Evolutionary conservation across 441 rosid genomes (phyloP).

Genomic region (Geranium incanum): DNA sequence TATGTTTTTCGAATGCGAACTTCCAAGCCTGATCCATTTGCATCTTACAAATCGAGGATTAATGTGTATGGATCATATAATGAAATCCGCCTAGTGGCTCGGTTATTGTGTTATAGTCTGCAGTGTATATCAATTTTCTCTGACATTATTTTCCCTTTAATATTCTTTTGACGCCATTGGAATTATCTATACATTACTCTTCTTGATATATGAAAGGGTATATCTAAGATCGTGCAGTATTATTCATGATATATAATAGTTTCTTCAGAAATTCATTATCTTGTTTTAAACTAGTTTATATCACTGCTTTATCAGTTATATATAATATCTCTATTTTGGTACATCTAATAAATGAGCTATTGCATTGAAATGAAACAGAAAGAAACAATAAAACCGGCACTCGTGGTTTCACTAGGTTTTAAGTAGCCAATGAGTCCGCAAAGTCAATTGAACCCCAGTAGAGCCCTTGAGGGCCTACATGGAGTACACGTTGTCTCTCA

Average conservation of each 20-base stretch:
- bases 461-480: conserved; percentile 61
- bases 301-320: not conserved
- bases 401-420: conserved; percentile 11
- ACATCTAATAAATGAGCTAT: not conserved
- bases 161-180: not conserved
- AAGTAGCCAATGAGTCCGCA: conserved; percentile 40
- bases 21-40: not conserved
- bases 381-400: not conserved
- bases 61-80: not conserved
- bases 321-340: not conserved
- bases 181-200: not conserved
- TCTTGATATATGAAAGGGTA: not conserved
- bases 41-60: not conserved
- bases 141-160: not conserved
- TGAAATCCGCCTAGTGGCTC: not conserved
- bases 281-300: not conserved
- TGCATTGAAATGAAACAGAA: not conserved
- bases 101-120: not conserved
- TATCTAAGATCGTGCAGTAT: not conserved
- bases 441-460: conserved; percentile 35
- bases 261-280: not conserved
- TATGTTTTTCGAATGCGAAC: not conserved
- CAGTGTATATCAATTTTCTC: not conserved
- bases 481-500: conserved; percentile 67
- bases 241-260: not conserved